phyloP scores from a whole-genome alignment of 495 filamentous ascomycete genomes.

The Tuber borchii region DNA sequence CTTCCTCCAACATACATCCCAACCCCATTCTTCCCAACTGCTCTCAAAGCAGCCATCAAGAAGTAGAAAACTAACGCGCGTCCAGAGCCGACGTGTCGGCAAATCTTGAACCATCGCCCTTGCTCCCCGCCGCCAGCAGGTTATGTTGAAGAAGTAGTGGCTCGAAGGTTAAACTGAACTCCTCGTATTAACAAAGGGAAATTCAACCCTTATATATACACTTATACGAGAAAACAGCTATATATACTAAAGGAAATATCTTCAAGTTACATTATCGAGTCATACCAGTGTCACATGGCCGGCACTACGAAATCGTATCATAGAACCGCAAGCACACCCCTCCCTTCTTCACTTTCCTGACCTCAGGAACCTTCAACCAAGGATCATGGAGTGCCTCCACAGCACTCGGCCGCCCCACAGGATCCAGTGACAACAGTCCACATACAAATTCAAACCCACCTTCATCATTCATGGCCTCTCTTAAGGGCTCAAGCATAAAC shows the following conservation, averaged over 20 bases:
- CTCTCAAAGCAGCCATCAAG: not conserved
- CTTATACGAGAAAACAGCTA: too few relatives aligned
- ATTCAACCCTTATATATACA: too few relatives aligned
- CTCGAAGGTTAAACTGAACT: not conserved
- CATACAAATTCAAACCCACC: not conserved
- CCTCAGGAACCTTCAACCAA: constrained; percentile 1
- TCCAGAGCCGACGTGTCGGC: not conserved
- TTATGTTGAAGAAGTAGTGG: too few relatives aligned
- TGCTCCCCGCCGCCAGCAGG: too few relatives aligned
- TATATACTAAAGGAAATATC: too few relatives aligned
- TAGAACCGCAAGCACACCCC: not conserved
- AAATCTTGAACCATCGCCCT: not conserved
- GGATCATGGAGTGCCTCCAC: constrained; percentile 8
- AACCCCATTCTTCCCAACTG: not conserved
- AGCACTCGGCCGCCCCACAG: constrained; percentile 4
- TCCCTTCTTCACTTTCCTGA: not conserved
- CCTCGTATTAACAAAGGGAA: not conserved
- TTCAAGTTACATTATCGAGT: too few relatives aligned
- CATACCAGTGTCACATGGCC: too few relatives aligned
- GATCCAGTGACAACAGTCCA: constrained; percentile 3
- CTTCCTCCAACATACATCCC: not conserved
- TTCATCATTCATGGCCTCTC: not conserved
- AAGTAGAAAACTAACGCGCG: not conserved
- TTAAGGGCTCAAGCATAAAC: constrained; percentile 3
- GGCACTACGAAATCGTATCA: too few relatives aligned